These are phyloP conservation scores for Canariomyces notabilis DNA, from an alignment of 2,329 filamentous ascomycete genomes.

Conservation along the genomic window DNA sequence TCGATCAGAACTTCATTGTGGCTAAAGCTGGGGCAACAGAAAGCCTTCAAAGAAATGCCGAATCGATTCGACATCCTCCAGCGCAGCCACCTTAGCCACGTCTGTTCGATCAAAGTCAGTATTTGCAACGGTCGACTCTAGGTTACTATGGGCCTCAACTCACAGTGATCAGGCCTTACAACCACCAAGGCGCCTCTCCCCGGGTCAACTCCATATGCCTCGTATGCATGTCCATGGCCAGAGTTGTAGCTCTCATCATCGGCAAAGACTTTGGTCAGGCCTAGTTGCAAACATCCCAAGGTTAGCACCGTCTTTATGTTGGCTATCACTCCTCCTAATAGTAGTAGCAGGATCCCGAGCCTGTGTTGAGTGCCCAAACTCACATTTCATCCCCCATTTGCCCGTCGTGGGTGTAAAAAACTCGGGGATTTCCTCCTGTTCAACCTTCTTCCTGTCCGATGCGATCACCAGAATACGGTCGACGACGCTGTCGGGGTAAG, in stretches of 20 bases:
- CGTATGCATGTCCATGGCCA: constrained; percentile 53
- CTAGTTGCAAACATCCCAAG: constrained; percentile 32
- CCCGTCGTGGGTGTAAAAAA: constrained; percentile 54
- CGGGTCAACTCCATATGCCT: constrained; percentile 48
- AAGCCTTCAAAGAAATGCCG: constrained; percentile 15
- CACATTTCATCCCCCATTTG: constrained; percentile 50
- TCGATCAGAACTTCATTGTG: background rate
- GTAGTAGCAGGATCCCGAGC: no score
- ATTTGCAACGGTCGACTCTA: background rate
- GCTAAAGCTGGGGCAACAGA: background rate
- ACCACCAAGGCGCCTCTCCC: constrained; percentile 44
- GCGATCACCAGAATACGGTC: constrained; percentile 51
- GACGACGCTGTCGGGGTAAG: constrained; percentile 50
- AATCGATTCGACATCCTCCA: constrained; percentile 16
- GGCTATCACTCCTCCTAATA: no score
- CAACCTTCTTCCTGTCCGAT: constrained; percentile 42
- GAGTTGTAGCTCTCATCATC: constrained; percentile 52
- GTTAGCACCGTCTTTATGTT: no score
- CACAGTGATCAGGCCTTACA: constrained; percentile 58
- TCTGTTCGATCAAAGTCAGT: constrained; percentile 10
- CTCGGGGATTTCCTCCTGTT: constrained; percentile 49
- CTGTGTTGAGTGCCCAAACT: no score
- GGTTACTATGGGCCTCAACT: constrained; percentile 25
- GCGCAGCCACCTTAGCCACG: constrained; percentile 15
- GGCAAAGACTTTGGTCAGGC: constrained; percentile 53